Percentiles rank a stretch among this genome's conserved stretches.
phyloP scores from a whole-genome alignment of 2,329 filamentous ascomycete species.

The Cyanodermella asteris region DNA sequence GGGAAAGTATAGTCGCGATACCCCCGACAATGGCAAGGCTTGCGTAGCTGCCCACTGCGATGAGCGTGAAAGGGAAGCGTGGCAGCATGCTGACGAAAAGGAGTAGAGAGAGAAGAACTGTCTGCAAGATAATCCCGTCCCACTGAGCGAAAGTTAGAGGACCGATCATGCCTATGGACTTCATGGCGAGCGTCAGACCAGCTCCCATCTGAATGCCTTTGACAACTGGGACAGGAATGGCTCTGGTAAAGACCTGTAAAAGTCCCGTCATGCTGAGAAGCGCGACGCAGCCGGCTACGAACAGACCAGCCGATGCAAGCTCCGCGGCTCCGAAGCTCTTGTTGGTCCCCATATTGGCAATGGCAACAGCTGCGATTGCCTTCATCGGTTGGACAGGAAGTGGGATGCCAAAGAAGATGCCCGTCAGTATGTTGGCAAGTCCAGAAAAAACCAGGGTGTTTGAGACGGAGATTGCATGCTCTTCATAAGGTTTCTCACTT shows the following conservation, averaged over 20 bases:
- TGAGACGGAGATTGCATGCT: conserved; percentile 47
- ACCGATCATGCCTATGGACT: no score
- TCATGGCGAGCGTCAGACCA: conserved; percentile 59
- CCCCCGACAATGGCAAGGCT: no score
- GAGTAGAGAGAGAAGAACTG: no score
- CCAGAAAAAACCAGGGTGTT: conserved; percentile 78
- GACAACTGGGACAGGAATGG: conserved; percentile 67
- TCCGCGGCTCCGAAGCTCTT: conserved; percentile 42
- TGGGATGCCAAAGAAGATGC: conserved; percentile 65
- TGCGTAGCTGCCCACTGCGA: conserved; percentile 20
- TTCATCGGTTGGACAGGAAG: conserved; percentile 78
- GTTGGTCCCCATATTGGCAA: conserved; percentile 22
- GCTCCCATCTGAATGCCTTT: conserved; percentile 92
- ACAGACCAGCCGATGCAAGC: conserved; percentile 64
- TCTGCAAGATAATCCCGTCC: no score
- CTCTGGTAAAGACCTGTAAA: conserved; percentile 48
- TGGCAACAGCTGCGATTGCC: conserved; percentile 81
- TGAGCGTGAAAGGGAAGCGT: conserved; percentile 42
- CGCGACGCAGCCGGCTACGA: conserved; percentile 52
- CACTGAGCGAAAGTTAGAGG: no score
- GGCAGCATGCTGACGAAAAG: no score
- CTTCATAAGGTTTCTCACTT: conserved; percentile 32
- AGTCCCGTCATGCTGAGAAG: conserved; percentile 60
- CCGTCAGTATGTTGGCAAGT: conserved; percentile 65
- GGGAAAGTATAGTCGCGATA: no score